Evolutionary conservation across 768 basidiomycete species (phyloP).

Genomic region (Boletus coccyginus): DNA sequence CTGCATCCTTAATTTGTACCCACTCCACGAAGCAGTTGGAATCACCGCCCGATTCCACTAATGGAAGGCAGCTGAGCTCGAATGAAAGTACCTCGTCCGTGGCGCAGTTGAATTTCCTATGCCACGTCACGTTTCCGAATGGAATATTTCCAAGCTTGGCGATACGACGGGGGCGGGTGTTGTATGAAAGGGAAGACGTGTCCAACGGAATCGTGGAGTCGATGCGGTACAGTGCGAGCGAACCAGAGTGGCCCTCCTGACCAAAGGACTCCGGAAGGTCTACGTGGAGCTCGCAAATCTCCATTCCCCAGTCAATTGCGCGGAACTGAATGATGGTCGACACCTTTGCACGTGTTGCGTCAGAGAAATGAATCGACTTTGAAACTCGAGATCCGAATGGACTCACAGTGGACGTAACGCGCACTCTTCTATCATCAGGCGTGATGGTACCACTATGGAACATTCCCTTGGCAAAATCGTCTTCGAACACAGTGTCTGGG

Average conservation of each 20-base stretch:
- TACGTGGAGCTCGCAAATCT: conserved; percentile 10
- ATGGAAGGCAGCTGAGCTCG: conserved; percentile 10
- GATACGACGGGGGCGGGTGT: conserved; percentile 4
- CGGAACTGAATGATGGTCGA: conserved; percentile 16
- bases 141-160: conserved; percentile 3
- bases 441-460: conserved; percentile 9
- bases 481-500: conserved; percentile 5
- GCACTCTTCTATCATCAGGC: conserved; percentile 8
- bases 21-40: conserved; percentile 7
- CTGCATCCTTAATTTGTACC: conserved; percentile 11
- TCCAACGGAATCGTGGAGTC: conserved; percentile 10
- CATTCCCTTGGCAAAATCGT: conserved; percentile 4
- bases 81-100: conserved; percentile 13
- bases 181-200: conserved; percentile 4
- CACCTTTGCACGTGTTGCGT: not conserved
- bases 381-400: not conserved
- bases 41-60: conserved; percentile 6
- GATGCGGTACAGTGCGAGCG: conserved; percentile 4
- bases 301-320: conserved; percentile 17
- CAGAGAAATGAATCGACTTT: not conserved
- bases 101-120: conserved; percentile 9
- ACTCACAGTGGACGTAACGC: conserved; percentile 5
- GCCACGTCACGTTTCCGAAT: conserved; percentile 4
- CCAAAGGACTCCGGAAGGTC: conserved; percentile 3
- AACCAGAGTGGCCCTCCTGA: conserved; percentile 2